Conservation (phyloP, 2,329 filamentous ascomycete species). For the Fusarium scirpi region DNA sequence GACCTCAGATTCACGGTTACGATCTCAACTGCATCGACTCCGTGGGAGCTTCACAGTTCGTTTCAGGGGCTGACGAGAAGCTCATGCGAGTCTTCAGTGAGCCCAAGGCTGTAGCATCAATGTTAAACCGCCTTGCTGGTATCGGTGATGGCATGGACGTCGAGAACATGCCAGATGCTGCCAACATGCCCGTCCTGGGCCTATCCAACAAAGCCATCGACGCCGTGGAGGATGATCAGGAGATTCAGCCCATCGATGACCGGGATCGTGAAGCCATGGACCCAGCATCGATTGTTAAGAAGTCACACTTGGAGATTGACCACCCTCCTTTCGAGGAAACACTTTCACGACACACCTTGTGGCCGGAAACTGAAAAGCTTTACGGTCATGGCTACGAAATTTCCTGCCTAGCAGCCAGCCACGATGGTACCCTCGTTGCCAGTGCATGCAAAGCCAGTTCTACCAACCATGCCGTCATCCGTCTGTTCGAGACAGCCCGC, state of each 20-base stretch:
- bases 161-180: conserved; percentile 79
- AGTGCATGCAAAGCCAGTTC: conserved; percentile 95
- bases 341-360: conserved; percentile 88
- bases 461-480: conserved; percentile 92
- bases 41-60: conserved; percentile 79
- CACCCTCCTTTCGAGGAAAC: conserved; percentile 91
- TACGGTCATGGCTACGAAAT: conserved; percentile 99
- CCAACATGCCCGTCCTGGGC: conserved; percentile 93
- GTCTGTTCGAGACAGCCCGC: conserved; percentile 84
- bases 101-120: conserved; percentile 82
- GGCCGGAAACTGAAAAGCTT: conserved; percentile 95
- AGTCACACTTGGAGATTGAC: conserved; percentile 72
- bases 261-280: conserved; percentile 67
- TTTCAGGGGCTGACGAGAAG: conserved; percentile 97
- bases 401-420: conserved; percentile 82
- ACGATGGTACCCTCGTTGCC: conserved; percentile 81
- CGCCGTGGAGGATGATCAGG: conserved; percentile 62
- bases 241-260: conserved; percentile 58
- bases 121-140: conserved; percentile 76
- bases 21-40: conserved; percentile 94
- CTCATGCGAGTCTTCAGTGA: conserved; percentile 95
- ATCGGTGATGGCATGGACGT: conserved; percentile 59
- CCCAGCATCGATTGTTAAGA: conserved; percentile 66
- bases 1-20: conserved; percentile 97
- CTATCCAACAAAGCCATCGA: conserved; percentile 95